Evolutionary conservation across 2,329 filamentous ascomycete genomes (phyloP), one percentile per base, ranked within the genome.

Genomic region (Penicillium glabrum): DNA sequence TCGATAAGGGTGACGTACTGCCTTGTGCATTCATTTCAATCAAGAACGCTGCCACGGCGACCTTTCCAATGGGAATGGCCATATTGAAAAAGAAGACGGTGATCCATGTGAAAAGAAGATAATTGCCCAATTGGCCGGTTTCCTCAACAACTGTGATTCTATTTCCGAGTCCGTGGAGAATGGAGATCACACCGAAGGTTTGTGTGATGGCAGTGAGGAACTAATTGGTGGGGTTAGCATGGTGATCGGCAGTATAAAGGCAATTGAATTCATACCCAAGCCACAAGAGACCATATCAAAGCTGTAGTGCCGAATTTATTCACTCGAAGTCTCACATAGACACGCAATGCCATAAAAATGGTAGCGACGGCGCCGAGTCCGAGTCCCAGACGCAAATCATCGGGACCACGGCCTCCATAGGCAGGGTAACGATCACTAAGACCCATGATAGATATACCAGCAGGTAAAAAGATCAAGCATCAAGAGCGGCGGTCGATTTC

Each of bases 71-170:
- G 1, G 62, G 62, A 49, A 64, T 64, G 4, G 60, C 62, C 33
- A 64, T 45, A 33, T 64, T 64, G 49, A 64, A 64, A 33, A 64
- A 64, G 43, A 64, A 64, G 11, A 64, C 62, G 5, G 62, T 64
- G 24, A 63, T 56, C 62, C 62, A 64, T 19, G 62, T 64, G 37
- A 60, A 64, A 2, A 63, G 53, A 27, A 64, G 59, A 45, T 61
- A 64, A 26, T 63, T 61, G 49, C 56, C 54, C 24, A 64, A 31
- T 46, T 64, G 51, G 24, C 57, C 59, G 3, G 43, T 51, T 47
- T 58, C 45, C 13, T 43, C 24, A 16, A 64, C 57, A 27, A 60
- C 8, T 14, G 46, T 46, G 23, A 64, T 53, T 24, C 55, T 56
- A 27, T 64, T 64, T 45, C 62, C 62, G 9, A 64, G 59, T n/a